phyloP scores from a whole-genome alignment of 768 basidiomycete species.

The Tulasnella sp. region DNA sequence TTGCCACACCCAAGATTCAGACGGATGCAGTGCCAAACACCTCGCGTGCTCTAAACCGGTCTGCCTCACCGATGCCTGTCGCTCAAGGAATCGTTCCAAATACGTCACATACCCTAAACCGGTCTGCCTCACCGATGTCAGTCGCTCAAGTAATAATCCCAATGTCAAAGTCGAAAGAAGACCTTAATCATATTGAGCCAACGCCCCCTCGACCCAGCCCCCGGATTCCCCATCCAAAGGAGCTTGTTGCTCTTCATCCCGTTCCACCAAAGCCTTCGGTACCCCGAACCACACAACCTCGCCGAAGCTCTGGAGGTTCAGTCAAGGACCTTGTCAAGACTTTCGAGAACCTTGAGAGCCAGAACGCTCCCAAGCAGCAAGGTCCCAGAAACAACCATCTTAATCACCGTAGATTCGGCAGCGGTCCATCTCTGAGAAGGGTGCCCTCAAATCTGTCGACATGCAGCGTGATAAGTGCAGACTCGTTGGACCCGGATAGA shows the following conservation, averaged over 20 bases:
- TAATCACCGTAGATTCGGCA: neutral
- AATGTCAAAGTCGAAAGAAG: constrained; percentile 29
- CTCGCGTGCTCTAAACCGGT: neutral
- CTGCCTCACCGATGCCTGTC: neutral
- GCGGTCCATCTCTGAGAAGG: constrained; percentile 19
- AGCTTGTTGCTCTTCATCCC: constrained; percentile 31
- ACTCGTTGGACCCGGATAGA: neutral
- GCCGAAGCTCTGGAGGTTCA: constrained; percentile 35
- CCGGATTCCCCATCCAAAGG: constrained; percentile 30
- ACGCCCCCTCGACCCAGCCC: constrained; percentile 6
- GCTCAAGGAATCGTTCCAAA: neutral
- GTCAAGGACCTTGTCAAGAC: constrained; percentile 36
- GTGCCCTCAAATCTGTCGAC: constrained; percentile 32
- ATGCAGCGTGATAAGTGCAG: constrained; percentile 27
- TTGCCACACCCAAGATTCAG: neutral
- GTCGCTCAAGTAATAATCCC: constrained; percentile 6
- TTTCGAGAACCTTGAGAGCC: constrained; percentile 32
- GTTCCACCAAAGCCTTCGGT: constrained; percentile 3
- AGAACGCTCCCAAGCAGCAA: constrained; percentile 27
- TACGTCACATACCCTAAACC: neutral
- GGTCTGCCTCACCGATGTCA: neutral
- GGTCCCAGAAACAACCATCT: neutral
- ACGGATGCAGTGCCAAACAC: neutral
- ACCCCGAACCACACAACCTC: constrained; percentile 20
- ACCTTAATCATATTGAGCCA: constrained; percentile 36